Percentiles rank a stretch among this genome's conserved stretches.
Conservation (phyloP, 2,329 filamentous ascomycete genomes). For the Penicillium palitans region DNA sequence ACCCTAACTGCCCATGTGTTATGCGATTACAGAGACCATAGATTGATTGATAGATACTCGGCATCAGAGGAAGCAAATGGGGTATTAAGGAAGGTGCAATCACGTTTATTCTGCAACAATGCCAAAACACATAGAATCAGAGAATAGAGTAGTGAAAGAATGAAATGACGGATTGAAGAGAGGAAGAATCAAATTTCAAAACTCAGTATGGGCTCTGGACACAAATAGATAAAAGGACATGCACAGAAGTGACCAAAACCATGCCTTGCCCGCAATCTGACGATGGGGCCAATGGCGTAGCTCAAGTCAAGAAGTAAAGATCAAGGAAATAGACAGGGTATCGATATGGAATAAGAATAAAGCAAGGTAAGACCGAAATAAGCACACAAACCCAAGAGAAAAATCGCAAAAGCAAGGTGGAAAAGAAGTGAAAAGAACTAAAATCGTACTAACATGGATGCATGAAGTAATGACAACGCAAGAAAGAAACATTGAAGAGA, state of each 20-base stretch:
- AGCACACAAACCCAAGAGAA: conserved; percentile 4
- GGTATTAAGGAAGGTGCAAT: conserved; percentile 7
- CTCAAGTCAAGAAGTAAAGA: conserved; percentile 16
- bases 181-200: background rate
- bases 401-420: conserved; percentile 17
- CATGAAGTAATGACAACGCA: conserved; percentile 21
- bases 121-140: background rate
- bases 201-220: background rate
- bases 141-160: background rate
- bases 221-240: background rate
- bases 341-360: conserved; percentile 33
- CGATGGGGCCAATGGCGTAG: background rate
- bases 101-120: background rate
- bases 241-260: background rate
- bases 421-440: conserved; percentile 12
- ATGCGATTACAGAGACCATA: background rate
- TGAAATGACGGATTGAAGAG: background rate
- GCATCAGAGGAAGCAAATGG: background rate
- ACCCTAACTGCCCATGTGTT: background rate
- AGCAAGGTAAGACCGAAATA: conserved; percentile 16
- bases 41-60: conserved; percentile 3
- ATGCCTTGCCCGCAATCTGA: background rate
- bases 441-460: conserved; percentile 3
- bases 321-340: conserved; percentile 32
- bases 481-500: conserved; percentile 18